Base-by-base conservation (phyloP, 148 eudicot species). In the Arbutus unedo region DNA sequence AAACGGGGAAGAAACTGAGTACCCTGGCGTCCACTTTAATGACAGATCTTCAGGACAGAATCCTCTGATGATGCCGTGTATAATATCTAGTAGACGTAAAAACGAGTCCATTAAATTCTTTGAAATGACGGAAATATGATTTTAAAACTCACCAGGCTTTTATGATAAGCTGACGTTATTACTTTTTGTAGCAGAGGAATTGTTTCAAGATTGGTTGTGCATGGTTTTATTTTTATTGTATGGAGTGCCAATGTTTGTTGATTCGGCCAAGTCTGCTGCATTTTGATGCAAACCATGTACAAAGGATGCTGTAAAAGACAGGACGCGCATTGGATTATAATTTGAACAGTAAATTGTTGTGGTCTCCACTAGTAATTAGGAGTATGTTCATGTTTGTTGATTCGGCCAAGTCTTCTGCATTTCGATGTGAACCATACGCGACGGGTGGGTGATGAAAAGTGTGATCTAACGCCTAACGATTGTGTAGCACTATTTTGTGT, bases 1-100 rank as follows among this genome's bases (percentile, higher is more conserved):
- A 96, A 86, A 93, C 99, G 10, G 98, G 99, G 83, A 96, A 94
- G 89, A 96, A 92, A 87, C 89, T 96, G 14, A 87, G 93, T 87
- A 88, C 95, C 47, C 25, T 94, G 38, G 98, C 97, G 3, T 93
- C 98, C 44, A 86, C 87, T 41, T 76, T 96, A 55, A 81, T 94
- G 80, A 87, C 90, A 4, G 96, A 94, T 89, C 81, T 96, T 79
- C 99, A 96, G 90, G 98, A 96, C 83, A 89, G 96, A 89, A 82
- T 92, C 80, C 95, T 94, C 77, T 94, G 81, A 93, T 78, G 43
- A 51, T 41, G 71, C 38, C 4, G 50, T 55, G 11, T 16, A 57
- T 25, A 55, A 73, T 74, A 53, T 70, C 80, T 79, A 64, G 86
- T 83, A 75, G 64, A 79, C 83, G 85, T 86, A 86, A 77, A 86